Percentiles rank a stretch among this genome's conserved stretches.
phyloP scores from a whole-genome alignment of 495 filamentous ascomycete species.

The Daldinia decipiens region DNA sequence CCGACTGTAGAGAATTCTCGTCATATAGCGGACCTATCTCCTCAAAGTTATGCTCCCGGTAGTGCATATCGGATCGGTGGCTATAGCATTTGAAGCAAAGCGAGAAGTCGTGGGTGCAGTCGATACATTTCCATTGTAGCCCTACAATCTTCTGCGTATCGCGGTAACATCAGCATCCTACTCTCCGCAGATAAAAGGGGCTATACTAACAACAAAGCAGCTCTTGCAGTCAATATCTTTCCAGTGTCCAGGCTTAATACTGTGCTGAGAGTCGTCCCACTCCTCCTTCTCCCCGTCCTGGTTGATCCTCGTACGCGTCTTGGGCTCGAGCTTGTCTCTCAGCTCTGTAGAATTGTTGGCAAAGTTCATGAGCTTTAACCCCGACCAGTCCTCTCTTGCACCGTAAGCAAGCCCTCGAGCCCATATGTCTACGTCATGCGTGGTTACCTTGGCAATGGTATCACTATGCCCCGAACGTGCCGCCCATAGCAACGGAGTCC shows the following conservation, averaged over 20 bases:
- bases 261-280: not conserved
- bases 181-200: not conserved
- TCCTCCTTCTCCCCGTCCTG: not conserved
- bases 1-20: not conserved
- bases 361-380: not conserved
- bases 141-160: not conserved
- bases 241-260: not conserved
- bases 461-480: not conserved
- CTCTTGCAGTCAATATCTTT: not conserved
- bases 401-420: not conserved
- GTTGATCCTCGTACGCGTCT: not conserved
- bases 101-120: not conserved
- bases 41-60: not conserved
- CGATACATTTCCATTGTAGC: not conserved
- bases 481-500: not conserved
- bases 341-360: not conserved
- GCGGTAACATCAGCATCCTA: not conserved
- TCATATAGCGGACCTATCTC: not conserved
- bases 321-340: not conserved
- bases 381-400: not conserved
- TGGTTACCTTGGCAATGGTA: not conserved
- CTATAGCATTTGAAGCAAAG: not conserved
- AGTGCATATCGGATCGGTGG: not conserved
- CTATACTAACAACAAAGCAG: not conserved
- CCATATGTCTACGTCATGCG: not conserved